These are phyloP conservation scores for Nitzschia sp. DNA, from an alignment of 108 stramenopile species.

Conservation along the genomic window DNA sequence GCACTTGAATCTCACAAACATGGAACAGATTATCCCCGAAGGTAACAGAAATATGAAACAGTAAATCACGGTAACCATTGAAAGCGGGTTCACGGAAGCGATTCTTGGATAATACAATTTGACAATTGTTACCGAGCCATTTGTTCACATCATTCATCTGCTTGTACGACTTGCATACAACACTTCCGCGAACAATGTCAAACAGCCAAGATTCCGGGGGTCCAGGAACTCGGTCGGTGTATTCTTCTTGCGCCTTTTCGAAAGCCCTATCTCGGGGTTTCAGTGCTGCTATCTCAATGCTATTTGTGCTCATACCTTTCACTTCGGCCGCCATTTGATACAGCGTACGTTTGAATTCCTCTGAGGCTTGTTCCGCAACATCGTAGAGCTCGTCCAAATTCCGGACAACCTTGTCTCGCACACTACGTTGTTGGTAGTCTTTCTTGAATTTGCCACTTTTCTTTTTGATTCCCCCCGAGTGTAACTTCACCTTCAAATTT, in stretches of 20 bases:
- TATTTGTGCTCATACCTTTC: slow-evolving; percentile 18
- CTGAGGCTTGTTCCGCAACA: slow-evolving; percentile 20
- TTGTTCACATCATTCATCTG: slow-evolving; percentile 41
- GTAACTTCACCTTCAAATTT: slow-evolving; percentile 23
- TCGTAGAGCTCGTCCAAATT: slow-evolving; percentile 38
- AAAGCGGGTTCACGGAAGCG: slow-evolving; percentile 34
- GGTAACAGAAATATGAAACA: slow-evolving; percentile 38
- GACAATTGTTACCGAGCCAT: slow-evolving; percentile 26
- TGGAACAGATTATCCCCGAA: slow-evolving; percentile 24
- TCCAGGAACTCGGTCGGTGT: slow-evolving; percentile 20
- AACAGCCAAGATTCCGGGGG: slow-evolving; percentile 46
- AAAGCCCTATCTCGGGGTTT: slow-evolving; percentile 35
- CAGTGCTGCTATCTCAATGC: slow-evolving; percentile 9
- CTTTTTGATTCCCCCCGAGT: slow-evolving; percentile 24
- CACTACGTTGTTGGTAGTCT: slow-evolving; percentile 32
- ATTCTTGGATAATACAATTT: slow-evolving; percentile 33
- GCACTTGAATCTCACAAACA: slow-evolving; percentile 42
- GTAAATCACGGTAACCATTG: slow-evolving; percentile 41
- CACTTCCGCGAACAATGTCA: slow-evolving; percentile 29
- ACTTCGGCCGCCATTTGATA: slow-evolving; percentile 21
- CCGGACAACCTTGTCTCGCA: slow-evolving; percentile 13
- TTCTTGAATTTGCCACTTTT: slow-evolving; percentile 24
- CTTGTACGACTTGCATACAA: slow-evolving; percentile 36
- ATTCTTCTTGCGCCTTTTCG: slow-evolving; percentile 35
- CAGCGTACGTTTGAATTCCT: slow-evolving; percentile 20